phyloP scores from a whole-genome alignment of 2,329 filamentous ascomycete genomes.

The Cladosporium oxysporum region DNA sequence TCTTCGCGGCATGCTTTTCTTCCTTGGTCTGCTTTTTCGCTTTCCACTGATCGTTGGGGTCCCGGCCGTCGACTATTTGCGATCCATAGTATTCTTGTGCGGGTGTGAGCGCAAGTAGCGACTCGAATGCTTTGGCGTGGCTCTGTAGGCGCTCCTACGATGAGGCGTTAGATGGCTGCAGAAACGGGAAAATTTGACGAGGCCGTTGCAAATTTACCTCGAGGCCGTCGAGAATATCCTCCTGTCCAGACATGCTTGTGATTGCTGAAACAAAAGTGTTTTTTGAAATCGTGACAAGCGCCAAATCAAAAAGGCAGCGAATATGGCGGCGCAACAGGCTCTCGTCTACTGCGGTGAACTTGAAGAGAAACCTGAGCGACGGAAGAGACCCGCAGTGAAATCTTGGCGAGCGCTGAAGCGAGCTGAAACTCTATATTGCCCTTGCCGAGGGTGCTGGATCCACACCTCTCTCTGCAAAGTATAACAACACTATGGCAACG shows the following conservation, averaged over 20 bases:
- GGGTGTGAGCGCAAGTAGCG: conserved; percentile 81
- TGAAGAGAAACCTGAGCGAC: conserved; percentile 15
- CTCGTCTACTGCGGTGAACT: conserved; percentile 13
- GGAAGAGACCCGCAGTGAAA: conserved; percentile 8
- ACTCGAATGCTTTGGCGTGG: conserved; percentile 77
- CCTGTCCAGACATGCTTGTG: conserved; percentile 24
- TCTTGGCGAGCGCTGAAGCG: conserved; percentile 12
- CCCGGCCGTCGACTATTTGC: conserved; percentile 59
- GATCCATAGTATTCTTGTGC: conserved; percentile 79
- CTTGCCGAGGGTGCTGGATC: conserved; percentile 11
- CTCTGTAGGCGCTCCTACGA: conserved; percentile 55
- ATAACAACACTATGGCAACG: neutral
- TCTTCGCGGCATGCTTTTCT: conserved; percentile 77
- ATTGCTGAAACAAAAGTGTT: neutral
- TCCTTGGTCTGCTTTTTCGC: conserved; percentile 95
- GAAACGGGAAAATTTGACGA: neutral
- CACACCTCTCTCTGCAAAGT: neutral
- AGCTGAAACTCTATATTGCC: neutral
- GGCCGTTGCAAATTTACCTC: conserved; percentile 36
- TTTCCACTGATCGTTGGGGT: conserved; percentile 86
- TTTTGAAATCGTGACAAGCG: neutral
- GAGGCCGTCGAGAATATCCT: conserved; percentile 28
- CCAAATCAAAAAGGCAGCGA: conserved; percentile 9
- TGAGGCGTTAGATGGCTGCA: conserved; percentile 23
- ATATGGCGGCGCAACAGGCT: neutral